Percentiles rank a stretch among this genome's conserved stretches.
phyloP scores from a whole-genome alignment of 1,284 basidiomycete species.

The Macrocybe sp. region DNA sequence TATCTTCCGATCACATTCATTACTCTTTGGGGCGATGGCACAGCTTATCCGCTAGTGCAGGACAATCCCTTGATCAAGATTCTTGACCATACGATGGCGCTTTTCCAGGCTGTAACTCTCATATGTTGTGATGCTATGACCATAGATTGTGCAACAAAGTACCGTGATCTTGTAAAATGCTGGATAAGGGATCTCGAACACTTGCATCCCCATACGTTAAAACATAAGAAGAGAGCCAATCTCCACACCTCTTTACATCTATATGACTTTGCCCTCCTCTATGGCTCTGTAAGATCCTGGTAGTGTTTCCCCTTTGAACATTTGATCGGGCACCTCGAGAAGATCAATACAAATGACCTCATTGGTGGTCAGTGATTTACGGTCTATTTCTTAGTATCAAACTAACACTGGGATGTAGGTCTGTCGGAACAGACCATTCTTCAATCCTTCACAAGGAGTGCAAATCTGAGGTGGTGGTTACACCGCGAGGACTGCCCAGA shows the following conservation, averaged over 20 bases:
- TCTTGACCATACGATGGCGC: not conserved
- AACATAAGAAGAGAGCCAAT: not conserved
- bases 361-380: not conserved
- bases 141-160: not conserved
- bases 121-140: not conserved
- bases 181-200: not conserved
- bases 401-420: conserved; percentile 2
- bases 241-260: not conserved
- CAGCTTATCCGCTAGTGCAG: too few species aligned
- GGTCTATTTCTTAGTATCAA: not conserved
- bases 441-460: conserved; percentile 10
- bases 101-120: not conserved
- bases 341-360: not conserved
- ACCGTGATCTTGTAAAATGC: not conserved
- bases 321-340: not conserved
- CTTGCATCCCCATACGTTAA: not conserved
- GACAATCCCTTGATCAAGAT: not conserved
- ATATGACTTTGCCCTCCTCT: not conserved
- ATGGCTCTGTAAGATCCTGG: not conserved
- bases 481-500: conserved; percentile 13
- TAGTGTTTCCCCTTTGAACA: not conserved
- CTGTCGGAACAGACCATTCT: conserved; percentile 12
- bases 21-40: not conserved
- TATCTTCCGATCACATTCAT: not conserved
- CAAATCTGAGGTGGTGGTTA: conserved; percentile 15